Base-by-base conservation (phyloP, 2,329 filamentous ascomycete genomes). In the Penicillium sp. region DNA sequence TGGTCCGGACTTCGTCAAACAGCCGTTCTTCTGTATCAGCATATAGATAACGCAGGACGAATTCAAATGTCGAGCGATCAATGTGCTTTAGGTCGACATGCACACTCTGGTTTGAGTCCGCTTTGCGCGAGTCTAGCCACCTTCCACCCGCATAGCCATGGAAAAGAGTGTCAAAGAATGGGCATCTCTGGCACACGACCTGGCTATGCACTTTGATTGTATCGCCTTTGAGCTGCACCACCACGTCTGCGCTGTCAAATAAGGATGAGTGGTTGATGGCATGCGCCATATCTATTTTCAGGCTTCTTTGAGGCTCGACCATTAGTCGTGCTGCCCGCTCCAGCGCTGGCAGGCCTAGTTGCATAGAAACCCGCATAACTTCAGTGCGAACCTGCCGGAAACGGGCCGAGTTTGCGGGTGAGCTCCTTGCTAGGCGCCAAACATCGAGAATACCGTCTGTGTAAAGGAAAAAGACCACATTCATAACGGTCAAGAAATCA, bases 161-260 rank as follows among this genome's bases (percentile, higher is more conserved):
- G 73, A 97, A 97, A 43, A 99, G 81, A 1, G 89, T 90, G 61
- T 93, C 81, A 63, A 99, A 99, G 80, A 97, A 99, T 0, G 91
- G 92, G 66, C 92, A 97, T 63, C 94, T 82, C 67, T 88, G 87
- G 63, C 91, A 92, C 36, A 97, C 73, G 4, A 97, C 74, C 5
- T 87, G 81, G 62, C 91, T 93, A 68, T 99, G 94, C 1, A 89
- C 87, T 15, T 80, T 78, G 34, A 92, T 76, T 53, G 81, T 78
- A 29, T 87, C 87, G n/a, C 84, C 84, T 23, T 87, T 89, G 11
- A 97, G 81, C 64, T 96, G 87, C 19, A 97, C 78, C 6, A 93
- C 71, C 7, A 91, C 82, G 72, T 99, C 92, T 3, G 86, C 88
- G 67, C 91, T 88, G 7, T 88, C 84, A 61, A 94, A 93, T 70